phyloP scores from a whole-genome alignment of 805 yeast species.

The Aciculoconidium aculeatum region DNA sequence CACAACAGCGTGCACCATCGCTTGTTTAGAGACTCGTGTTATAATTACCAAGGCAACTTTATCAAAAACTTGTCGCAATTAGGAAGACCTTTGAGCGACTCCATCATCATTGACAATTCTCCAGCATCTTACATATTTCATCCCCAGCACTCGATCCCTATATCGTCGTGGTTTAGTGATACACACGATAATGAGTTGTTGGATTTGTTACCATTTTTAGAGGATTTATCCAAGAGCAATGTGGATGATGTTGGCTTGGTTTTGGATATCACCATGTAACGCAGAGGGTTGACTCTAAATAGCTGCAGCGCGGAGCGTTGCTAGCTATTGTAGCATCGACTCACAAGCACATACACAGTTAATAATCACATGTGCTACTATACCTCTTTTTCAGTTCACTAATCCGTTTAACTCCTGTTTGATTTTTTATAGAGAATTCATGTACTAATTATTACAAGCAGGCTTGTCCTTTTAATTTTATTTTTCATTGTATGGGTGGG shows the following conservation, averaged over 20 bases:
- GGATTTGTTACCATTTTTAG: conserved; percentile 85
- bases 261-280: conserved; percentile 61
- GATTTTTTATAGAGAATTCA: conserved; percentile 5
- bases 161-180: conserved; percentile 97
- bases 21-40: conserved; percentile 90
- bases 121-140: conserved; percentile 98
- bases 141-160: conserved; percentile 96
- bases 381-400: too few species aligned
- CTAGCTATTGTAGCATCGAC: too few species aligned
- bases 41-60: conserved; percentile 88
- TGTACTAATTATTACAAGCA: conserved; percentile 7
- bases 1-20: conserved; percentile 78
- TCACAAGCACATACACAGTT: too few species aligned
- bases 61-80: conserved; percentile 90
- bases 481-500: too few species aligned
- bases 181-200: conserved; percentile 92
- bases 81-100: conserved; percentile 83
- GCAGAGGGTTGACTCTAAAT: too few species aligned
- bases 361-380: too few species aligned
- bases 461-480: too few species aligned
- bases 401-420: too few species aligned
- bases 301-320: too few species aligned
- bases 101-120: conserved; percentile 91
- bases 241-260: conserved; percentile 86
- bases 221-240: conserved; percentile 65